A percentile compares a stretch with the other conserved stretches of the same genome.
Conservation (phyloP, 1,139 yeast genomes). For the Geotrichum armillariae region DNA sequence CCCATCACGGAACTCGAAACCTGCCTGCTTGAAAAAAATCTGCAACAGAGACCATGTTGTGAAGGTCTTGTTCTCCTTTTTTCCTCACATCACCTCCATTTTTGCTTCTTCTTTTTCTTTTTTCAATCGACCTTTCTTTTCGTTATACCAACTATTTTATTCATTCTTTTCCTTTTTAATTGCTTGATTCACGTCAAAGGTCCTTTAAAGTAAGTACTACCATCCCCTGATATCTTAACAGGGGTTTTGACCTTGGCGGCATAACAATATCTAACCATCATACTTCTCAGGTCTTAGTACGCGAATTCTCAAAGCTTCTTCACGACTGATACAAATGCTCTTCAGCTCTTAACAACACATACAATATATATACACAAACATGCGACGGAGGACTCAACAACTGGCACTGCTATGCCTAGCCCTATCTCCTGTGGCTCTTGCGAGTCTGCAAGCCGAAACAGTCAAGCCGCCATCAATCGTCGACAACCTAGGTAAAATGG, state of each 20-base stretch:
- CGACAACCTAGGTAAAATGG: constrained; percentile 45
- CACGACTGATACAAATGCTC: constrained; percentile 1
- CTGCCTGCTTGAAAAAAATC: background rate
- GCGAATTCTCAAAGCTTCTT: too few relatives aligned
- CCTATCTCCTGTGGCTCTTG: background rate
- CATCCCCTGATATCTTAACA: too few relatives aligned
- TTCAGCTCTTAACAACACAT: background rate
- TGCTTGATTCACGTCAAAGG: background rate
- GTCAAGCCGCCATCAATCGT: constrained; percentile 30
- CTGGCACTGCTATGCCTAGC: background rate
- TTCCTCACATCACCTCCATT: background rate
- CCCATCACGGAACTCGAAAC: too few relatives aligned
- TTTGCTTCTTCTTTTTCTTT: background rate
- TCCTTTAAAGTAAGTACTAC: too few relatives aligned
- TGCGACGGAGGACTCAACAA: constrained; percentile 5
- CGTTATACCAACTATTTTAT: background rate
- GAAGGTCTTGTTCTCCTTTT: background rate
- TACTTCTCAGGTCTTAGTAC: too few relatives aligned
- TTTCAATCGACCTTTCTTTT: background rate
- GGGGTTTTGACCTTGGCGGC: too few relatives aligned
- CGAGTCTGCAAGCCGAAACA: constrained; percentile 11
- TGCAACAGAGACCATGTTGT: background rate
- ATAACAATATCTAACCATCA: too few relatives aligned
- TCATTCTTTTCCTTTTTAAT: background rate
- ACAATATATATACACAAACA: background rate